Evolutionary conservation across 2,329 filamentous ascomycete species (phyloP), one percentile per base, ranked within the genome.

Genomic region (Ophiostoma sp.): DNA sequence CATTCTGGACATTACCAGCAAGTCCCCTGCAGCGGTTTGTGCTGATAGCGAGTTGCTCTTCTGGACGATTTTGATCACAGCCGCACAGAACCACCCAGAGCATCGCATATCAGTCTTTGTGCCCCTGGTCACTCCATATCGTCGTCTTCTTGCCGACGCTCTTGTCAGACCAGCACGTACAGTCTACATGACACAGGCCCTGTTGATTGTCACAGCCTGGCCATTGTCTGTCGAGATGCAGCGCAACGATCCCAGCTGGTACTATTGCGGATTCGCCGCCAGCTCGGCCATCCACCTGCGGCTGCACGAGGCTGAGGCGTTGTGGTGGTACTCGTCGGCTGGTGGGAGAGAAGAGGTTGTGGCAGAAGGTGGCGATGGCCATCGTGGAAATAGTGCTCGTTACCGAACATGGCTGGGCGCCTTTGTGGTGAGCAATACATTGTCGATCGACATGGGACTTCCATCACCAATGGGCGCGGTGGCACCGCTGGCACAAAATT

Each of bases 1-100:
- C 3, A 71, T 74, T 9, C 50, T 72, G 9, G 63, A 74, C 25
- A 31, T 74, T 39, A 19, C 12, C 19, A 12, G 8, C 45, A 74
- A 69, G 22, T 42, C 72, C 2, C 15, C 68, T 0, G 25, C 55
- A 4, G 48, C 17, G 28, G 52, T 74, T 28, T 50, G 42, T 15
- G 69, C 69, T 8, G 69, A 74, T 31, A 74, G 72, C 61, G 36
- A 33, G 33, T 52, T 74, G 4, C n/a, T 74, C 9, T 74, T 74
- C 55, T 74, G 69, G 72, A 71, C 72, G 3, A 55, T 74, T 8
- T 8, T 63, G 31, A 57, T 71, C 36, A 72, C 63, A 2, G 68
- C 69, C 2, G 63, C 69, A 1, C 69, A 68, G n/a, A 64, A 74
- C 28, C 72, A 74, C 12, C 69, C 72, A 9, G 22, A 39, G 8